Base-by-base conservation (phyloP, 1,284 basidiomycete species). In the Melampsora larici-populina region DNA sequence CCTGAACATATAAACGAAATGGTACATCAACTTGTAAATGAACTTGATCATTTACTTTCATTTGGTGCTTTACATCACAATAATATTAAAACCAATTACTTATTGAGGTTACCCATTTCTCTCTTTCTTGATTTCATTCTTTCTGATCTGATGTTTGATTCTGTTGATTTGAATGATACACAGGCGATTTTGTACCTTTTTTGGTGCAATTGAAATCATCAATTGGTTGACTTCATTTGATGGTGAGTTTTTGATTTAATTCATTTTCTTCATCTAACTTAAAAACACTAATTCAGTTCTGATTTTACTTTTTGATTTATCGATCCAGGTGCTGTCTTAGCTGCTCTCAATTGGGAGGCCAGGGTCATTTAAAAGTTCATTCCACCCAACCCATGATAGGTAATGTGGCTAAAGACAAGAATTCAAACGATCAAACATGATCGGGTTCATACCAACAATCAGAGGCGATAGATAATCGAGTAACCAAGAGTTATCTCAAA, bases 331-430 rank as follows among this genome's bases (percentile, higher is more conserved):
- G n/a, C n/a, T n/a, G n/a, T n/a, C n/a, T n/a, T n/a, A n/a, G n/a
- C n/a, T n/a, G n/a, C n/a, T n/a, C n/a, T n/a, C n/a, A n/a, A n/a
- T n/a, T n/a, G n/a, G n/a, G n/a, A n/a, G n/a, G n/a, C n/a, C n/a
- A n/a, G n/a, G 72, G 72, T 75, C 18, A 75, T 75, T 40, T 66
- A 62, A 66, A 75, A 75, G 72, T 75, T 46, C 66, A 64, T 75
- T 66, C 64, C 71, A 62, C 29, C 48, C 62, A 49, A 49, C 48
- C 11, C 48, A 21, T 21, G 11, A 21, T 49, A 49, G n/a, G n/a
- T n/a, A n/a, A n/a, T n/a, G n/a, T n/a, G n/a, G n/a, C n/a, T n/a
- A n/a, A n/a, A n/a, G n/a, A n/a, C n/a, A n/a, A n/a, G n/a, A n/a
- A n/a, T n/a, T n/a, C n/a, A n/a, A n/a, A n/a, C n/a, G n/a, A n/a